These are phyloP conservation scores for Leccinum olivaceopallidum DNA, from an alignment of 768 basidiomycete species.

Conservation along the genomic window DNA sequence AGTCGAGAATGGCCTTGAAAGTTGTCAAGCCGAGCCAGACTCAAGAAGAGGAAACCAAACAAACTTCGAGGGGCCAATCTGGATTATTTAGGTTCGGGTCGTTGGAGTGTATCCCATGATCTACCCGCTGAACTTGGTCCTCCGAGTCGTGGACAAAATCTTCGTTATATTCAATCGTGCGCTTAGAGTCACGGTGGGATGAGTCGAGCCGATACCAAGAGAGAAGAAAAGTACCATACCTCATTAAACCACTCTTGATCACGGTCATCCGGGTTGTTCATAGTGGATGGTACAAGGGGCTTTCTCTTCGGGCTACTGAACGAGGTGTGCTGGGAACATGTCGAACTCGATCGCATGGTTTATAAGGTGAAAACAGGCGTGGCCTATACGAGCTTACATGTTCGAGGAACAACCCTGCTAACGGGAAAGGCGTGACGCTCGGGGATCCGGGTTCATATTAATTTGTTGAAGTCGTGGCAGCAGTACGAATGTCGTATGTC, in stretches of 20 bases:
- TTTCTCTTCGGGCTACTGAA: neutral
- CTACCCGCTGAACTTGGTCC: conserved; percentile 1
- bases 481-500: neutral
- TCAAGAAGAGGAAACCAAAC: neutral
- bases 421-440: neutral
- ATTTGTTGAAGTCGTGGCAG: neutral
- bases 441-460: neutral
- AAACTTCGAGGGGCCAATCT: conserved; percentile 4
- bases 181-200: conserved; percentile 1
- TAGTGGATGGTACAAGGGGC: too few species aligned
- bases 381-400: conserved; percentile 2
- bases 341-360: neutral
- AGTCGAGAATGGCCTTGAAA: too few species aligned
- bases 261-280: neutral
- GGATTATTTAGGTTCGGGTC: neutral
- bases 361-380: conserved; percentile 4
- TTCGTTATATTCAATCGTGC: neutral
- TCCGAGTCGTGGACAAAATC: conserved; percentile 1
- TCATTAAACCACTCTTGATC: neutral
- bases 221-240: conserved; percentile 1
- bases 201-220: neutral
- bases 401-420: neutral
- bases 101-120: conserved; percentile 4
- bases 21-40: too few species aligned
- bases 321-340: neutral